Base-by-base conservation (phyloP, 805 yeast genomes). In the Metschnikowia orientalis region DNA sequence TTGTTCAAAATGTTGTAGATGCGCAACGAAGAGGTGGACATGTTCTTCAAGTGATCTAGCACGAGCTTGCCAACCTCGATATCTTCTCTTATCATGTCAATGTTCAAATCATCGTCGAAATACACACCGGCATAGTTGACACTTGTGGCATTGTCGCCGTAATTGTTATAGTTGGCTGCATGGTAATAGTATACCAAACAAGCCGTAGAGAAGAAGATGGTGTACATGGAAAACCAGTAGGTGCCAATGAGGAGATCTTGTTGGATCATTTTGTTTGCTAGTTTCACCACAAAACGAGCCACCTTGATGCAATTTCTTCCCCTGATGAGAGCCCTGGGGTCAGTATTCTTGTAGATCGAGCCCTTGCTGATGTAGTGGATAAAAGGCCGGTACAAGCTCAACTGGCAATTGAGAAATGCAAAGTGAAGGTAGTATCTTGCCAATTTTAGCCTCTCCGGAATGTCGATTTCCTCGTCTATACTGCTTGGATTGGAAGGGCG, bases 151-250 rank as follows among this genome's bases (percentile, higher is more conserved):
- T 36, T 36, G 20, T 43, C 36, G n/a, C 47, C 41, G 28, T 47
- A 41, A 11, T 56, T 57, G 33, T 44, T 45, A 42, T 57, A 57
- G 35, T 57, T 56, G 8, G 69, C 70, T 53, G 61, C 65, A 55
- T 84, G 90, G 36, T 76, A 81, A 53, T 87, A 86, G 50, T 81
- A 85, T 11, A 85, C 82, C 47, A 87, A 65, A 50, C 95, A 83
- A 1, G 95, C 94, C 39, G 87, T 87, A 2, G 94, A 79, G 59
- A 85, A 86, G 54, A 87, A 88, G 4, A 88, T 81, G 0, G 95
- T 85, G 55, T 88, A 88, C 51, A 84, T 82, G 5, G 92, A 79
- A 52, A 86, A 88, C 95, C 95, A 87, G 52, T 88, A 89, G 2
- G 92, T 83, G 1, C 95, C 95, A 43, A 79, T 75, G 23, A 88